These are phyloP conservation scores for Penicillium longicatenatum DNA, from an alignment of 495 filamentous ascomycete genomes.

Conservation along the genomic window DNA sequence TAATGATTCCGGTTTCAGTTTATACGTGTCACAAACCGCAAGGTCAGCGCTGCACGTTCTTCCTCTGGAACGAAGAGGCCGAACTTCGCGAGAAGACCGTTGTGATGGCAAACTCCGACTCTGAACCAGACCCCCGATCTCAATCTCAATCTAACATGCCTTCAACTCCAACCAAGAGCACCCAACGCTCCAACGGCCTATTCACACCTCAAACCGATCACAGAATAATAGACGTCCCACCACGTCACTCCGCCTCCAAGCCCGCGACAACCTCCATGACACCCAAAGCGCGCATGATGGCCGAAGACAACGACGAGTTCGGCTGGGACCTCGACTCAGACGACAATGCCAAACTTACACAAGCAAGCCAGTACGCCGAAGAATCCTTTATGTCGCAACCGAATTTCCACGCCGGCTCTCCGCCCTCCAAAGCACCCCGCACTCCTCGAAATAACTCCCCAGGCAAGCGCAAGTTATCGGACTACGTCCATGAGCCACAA, in stretches of 20 bases:
- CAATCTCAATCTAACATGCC: constrained; percentile 21
- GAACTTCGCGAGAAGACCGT: constrained; percentile 52
- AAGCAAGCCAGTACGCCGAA: constrained; percentile 7
- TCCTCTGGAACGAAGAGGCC: constrained; percentile 70
- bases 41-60: constrained; percentile 63
- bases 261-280: constrained; percentile 33
- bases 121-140: constrained; percentile 29
- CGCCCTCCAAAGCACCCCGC: constrained; percentile 41
- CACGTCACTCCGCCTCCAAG: constrained; percentile 5
- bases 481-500: constrained; percentile 20
- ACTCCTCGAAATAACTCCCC: constrained; percentile 51
- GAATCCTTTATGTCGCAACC: constrained; percentile 26
- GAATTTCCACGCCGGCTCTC: constrained; percentile 10
- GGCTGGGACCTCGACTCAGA: constrained; percentile 48
- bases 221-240: constrained; percentile 18
- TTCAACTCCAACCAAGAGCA: constrained; percentile 26
- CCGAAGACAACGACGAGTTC: constrained; percentile 47
- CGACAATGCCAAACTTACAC: constrained; percentile 27
- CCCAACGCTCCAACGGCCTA: constrained; percentile 21
- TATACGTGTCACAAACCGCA: constrained; percentile 63
- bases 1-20: constrained; percentile 36
- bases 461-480: constrained; percentile 52
- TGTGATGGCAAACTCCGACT: constrained; percentile 52
- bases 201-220: constrained; percentile 42
- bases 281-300: constrained; percentile 42